phyloP scores from a whole-genome alignment of 768 basidiomycete species.

The Scleroderma citrinum region DNA sequence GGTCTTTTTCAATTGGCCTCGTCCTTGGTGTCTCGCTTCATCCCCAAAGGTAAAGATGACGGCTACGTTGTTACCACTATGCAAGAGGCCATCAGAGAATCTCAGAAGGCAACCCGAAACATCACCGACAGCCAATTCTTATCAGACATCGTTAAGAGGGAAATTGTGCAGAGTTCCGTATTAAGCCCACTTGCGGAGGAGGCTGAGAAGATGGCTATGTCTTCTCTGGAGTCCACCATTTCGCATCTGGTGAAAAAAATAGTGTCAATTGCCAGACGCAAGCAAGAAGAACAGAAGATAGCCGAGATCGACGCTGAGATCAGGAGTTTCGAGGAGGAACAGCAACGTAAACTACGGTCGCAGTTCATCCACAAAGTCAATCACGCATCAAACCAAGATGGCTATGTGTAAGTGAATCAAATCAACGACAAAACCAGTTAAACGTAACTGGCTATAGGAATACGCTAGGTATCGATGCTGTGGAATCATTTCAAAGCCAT shows the following conservation, averaged over 20 bases:
- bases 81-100: not conserved
- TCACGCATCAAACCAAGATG: not conserved
- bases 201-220: not conserved
- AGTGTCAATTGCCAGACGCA: no score
- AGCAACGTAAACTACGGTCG: no score
- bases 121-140: not conserved
- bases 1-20: not conserved
- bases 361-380: not conserved
- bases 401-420: not conserved
- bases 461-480: slow-evolving; percentile 1
- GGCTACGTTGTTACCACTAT: not conserved
- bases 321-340: no score
- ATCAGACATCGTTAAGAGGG: not conserved
- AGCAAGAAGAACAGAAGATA: no score
- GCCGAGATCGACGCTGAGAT: no score
- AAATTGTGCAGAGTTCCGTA: not conserved
- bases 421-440: not conserved
- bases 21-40: not conserved
- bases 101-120: not conserved
- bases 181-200: not conserved
- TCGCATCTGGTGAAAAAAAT: no score
- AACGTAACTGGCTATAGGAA: slow-evolving; percentile 1
- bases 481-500: not conserved
- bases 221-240: not conserved
- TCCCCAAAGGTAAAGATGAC: not conserved